phyloP scores from a whole-genome alignment of 495 filamentous ascomycete genomes.

The Penicillium soppii region DNA sequence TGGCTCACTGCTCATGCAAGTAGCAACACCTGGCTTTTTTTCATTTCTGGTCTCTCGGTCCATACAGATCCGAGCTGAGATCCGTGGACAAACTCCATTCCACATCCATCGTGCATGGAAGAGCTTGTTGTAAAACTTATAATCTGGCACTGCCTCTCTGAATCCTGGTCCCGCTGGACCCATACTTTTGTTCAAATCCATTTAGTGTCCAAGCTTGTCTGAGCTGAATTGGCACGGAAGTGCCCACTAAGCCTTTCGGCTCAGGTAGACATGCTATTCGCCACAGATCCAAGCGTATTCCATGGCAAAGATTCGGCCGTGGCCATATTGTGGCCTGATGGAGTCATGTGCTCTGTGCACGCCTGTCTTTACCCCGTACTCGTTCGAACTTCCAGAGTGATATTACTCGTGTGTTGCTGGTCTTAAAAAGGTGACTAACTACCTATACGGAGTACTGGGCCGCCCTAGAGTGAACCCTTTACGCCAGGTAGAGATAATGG shows the following conservation, averaged over 20 bases:
- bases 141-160: not conserved
- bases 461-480: too few species aligned
- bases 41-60: constrained; percentile 4
- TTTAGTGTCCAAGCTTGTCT: constrained; percentile 3
- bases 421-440: too few species aligned
- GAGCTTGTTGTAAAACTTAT: not conserved
- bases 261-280: constrained; percentile 22
- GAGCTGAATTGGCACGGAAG: constrained; percentile 4
- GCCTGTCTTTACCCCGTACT: constrained; percentile 8
- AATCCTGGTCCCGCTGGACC: constrained; percentile 2
- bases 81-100: not conserved
- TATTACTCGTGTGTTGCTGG: too few species aligned
- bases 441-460: too few species aligned
- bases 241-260: constrained; percentile 8
- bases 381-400: not conserved
- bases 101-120: not conserved
- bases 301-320: constrained; percentile 16
- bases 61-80: not conserved
- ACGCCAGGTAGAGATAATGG: not conserved
- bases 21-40: constrained; percentile 1
- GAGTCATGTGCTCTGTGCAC: constrained; percentile 9
- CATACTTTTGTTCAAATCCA: constrained; percentile 2
- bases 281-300: constrained; percentile 12
- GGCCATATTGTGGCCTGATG: constrained; percentile 8
- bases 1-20: constrained; percentile 5